These are phyloP conservation scores for Tolypocladium inflatum DNA, from an alignment of 2,329 filamentous ascomycete species.

Conservation along the genomic window DNA sequence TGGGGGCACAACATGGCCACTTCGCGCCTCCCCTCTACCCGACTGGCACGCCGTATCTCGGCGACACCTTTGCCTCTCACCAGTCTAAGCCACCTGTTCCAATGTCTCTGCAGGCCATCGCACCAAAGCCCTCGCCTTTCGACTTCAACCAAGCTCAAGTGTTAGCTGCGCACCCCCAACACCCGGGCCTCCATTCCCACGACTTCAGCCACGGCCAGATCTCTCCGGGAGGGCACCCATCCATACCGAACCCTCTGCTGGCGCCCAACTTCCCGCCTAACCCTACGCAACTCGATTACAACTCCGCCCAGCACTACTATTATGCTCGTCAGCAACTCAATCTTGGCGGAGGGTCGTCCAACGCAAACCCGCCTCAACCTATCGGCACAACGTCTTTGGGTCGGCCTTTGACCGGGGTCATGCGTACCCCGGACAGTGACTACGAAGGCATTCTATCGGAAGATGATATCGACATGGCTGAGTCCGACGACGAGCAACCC, in stretches of 20 bases:
- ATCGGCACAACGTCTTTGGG: neutral
- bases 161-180: conserved; percentile 1
- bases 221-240: conserved; percentile 1
- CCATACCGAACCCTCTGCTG: conserved; percentile 11
- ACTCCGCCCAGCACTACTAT: neutral
- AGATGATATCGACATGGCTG: conserved; percentile 53
- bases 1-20: conserved; percentile 30
- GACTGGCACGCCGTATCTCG: conserved; percentile 23
- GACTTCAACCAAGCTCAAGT: conserved; percentile 7
- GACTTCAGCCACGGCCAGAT: conserved; percentile 2
- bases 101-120: conserved; percentile 31
- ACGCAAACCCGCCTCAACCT: neutral
- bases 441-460: conserved; percentile 20
- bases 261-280: conserved; percentile 2
- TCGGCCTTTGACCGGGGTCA: neutral
- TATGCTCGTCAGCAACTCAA: neutral
- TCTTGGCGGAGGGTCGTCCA: neutral
- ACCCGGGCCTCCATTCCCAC: neutral
- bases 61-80: conserved; percentile 13
- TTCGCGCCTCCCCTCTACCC: conserved; percentile 33
- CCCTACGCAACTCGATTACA: conserved; percentile 1
- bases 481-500: conserved; percentile 48
- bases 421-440: neutral
- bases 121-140: conserved; percentile 38
- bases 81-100: conserved; percentile 29